phyloP scores from a whole-genome alignment of 192 early-diverging fungal species.

The Geranomyces michiganensis region DNA sequence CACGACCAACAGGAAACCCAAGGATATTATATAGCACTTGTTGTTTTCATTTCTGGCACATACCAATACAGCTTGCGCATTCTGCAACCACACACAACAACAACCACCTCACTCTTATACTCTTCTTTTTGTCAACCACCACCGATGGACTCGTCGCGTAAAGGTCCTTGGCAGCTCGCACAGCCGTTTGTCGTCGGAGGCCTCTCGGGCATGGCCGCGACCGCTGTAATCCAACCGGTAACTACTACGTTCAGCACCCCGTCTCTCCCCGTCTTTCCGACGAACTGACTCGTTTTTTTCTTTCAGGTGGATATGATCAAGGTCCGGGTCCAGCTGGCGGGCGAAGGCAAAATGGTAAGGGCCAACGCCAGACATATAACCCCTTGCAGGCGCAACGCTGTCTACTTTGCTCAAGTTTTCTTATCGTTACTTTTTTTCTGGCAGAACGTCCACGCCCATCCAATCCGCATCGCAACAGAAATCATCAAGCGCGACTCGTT shows the following conservation, averaged over 20 bases:
- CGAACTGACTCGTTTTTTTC: neutral
- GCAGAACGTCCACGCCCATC: conserved; percentile 35
- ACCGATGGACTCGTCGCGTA: conserved; percentile 31
- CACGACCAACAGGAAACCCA: too few relatives aligned
- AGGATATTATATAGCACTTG: too few relatives aligned
- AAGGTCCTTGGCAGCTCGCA: conserved; percentile 37
- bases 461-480: conserved; percentile 37
- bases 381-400: neutral
- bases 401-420: neutral
- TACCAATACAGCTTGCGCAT: too few relatives aligned
- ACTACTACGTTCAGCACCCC: too few relatives aligned
- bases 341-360: conserved; percentile 14
- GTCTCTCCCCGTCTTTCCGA: conserved; percentile 26
- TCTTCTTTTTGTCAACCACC: too few relatives aligned
- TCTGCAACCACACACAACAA: too few relatives aligned
- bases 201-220: conserved; percentile 51
- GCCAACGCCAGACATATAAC: neutral
- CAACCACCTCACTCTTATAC: too few relatives aligned
- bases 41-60: too few relatives aligned
- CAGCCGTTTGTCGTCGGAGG: conserved; percentile 58
- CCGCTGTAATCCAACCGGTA: conserved; percentile 56
- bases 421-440: neutral
- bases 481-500: conserved; percentile 39
- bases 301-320: conserved; percentile 53
- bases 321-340: conserved; percentile 54